Evolutionary conservation across 441 rosid species (phyloP), one percentile per base, ranked within the genome.

Genomic region (Flueggea neowawraea): DNA sequence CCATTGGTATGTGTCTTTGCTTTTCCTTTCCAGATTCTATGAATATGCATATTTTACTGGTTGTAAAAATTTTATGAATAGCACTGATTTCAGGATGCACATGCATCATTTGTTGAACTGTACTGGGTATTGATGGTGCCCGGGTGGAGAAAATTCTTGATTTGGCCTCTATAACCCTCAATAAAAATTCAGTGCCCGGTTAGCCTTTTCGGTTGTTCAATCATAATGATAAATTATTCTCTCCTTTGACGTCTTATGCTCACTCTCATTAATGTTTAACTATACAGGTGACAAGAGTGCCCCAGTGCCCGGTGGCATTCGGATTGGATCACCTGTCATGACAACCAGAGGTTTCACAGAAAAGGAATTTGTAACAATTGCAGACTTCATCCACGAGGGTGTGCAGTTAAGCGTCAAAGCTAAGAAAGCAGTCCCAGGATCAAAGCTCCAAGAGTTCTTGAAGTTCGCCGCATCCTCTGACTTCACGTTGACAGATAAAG

Each of bases 101-200:
- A 0, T 36, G 41, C 9, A 36, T 36, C 7, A 36, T 8, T 36
- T 36, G 41, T 36, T 36, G 0, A 36, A 36, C 6, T 36, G 41
- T 36, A 5, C 72, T 89, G 98, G 96, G 93, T 2, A 61, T 85
- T 57, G 98, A 91, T 73, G 98, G 96, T 66, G 98, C 96, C 66
- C 81, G 90, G 51, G 91, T 66, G 55, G 97, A 88, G 80, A 93
- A 93, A 69, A 87, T 88, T 79, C 95, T 93, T 62, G 98, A 87
- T 80, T 69, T 90, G 85, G 96, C 98, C 61, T 93, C 91, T 41
- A 85, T 90, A 56, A 90, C 96, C 16, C 92, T 90, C 69, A 90
- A 90, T 82, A 93, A 93, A 79, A 93, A 90, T 75, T 93, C 93
- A 2, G 95, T 93, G 54, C 96, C 96, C 51, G 95, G 97, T 90